These are phyloP conservation scores for Boletus coccyginus DNA, from an alignment of 768 basidiomycete species.

Conservation along the genomic window DNA sequence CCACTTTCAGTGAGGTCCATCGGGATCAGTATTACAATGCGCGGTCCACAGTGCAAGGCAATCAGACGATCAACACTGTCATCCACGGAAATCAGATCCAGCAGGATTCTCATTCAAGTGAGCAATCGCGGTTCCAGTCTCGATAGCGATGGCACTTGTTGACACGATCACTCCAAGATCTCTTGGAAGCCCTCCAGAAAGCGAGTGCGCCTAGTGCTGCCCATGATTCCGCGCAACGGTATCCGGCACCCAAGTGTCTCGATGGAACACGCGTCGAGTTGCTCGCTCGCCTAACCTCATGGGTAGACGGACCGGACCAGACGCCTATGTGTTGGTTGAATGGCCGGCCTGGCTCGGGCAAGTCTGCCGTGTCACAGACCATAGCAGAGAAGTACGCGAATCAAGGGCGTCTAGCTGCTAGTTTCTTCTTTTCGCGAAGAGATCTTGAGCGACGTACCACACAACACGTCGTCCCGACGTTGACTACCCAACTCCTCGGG, in stretches of 20 bases:
- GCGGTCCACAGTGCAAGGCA: slow-evolving; percentile 13
- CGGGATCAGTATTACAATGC: slow-evolving; percentile 13
- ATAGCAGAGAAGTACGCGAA: slow-evolving; percentile 26
- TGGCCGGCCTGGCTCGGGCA: slow-evolving; percentile 25
- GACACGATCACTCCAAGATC: background rate
- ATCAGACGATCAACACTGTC: slow-evolving; percentile 14
- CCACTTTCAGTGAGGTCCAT: slow-evolving; percentile 17
- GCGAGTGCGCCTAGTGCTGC: slow-evolving; percentile 19
- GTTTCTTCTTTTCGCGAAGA: slow-evolving; percentile 37
- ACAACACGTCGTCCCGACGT: slow-evolving; percentile 27
- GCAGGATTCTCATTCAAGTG: slow-evolving; percentile 12
- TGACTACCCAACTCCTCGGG: slow-evolving; percentile 31
- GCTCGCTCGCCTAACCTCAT: slow-evolving; percentile 12
- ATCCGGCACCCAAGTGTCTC: slow-evolving; percentile 21
- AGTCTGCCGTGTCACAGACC: slow-evolving; percentile 31
- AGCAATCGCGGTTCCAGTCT: background rate
- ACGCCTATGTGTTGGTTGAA: slow-evolving; percentile 25
- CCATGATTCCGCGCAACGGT: slow-evolving; percentile 18
- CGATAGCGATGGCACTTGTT: background rate
- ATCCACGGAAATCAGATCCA: slow-evolving; percentile 20
- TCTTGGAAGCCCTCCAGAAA: slow-evolving; percentile 13
- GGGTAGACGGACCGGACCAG: slow-evolving; percentile 10
- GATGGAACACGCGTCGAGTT: slow-evolving; percentile 23
- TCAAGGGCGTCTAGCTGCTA: slow-evolving; percentile 27
- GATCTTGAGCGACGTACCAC: slow-evolving; percentile 23